Evolutionary conservation across 2,329 filamentous ascomycete genomes (phyloP), one percentile per base, ranked within the genome.

Genomic region (Metarhizium anisopliae): DNA sequence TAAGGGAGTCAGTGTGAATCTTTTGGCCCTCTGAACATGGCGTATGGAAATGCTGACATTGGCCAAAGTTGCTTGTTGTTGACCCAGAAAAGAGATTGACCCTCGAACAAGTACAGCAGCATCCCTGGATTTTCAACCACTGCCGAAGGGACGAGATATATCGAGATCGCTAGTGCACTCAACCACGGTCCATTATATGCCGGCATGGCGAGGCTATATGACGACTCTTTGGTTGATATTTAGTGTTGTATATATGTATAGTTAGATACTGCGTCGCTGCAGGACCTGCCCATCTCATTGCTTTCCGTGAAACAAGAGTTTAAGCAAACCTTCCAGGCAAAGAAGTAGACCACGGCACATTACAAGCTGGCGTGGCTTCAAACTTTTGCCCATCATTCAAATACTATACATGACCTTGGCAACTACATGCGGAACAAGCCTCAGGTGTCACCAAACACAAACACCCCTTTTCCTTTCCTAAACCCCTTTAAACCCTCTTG

Each of bases 391-490:
- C 8, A 40, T 40, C 38, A 5, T 40, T 40, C 10, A 40, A 16
- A 40, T 40, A 40, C 14, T 40, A 16, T 40, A 40, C 14, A 40
- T 40, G 29, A 20, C 36, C 3, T 25, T 25, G 25, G 4, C 25
- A 25, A 25, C 25, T 25, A 25, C 25, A 25, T 25, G 25, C 25
- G 25, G 3, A 25, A 25, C 25, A 25, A 25, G 1, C 13, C 53
- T 66, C 64, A 84, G 45, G 81, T 83, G 45, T 84, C 79, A 3
- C 76, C 75, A 67, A 94, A 97, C 5, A 93, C 81, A 69, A 97
- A 94, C 3, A 99, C 82, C 0, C 91, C 88, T 77, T 99, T 99
- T 11, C 92, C 93, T 61, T 83, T 82, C 66, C 91, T 83, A 69
- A 89, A 97, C 0, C 93, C 94, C 55, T 86, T 80, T 49, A 97